Base-by-base conservation (phyloP, 805 yeast species). In the Spathaspora arborariae region DNA sequence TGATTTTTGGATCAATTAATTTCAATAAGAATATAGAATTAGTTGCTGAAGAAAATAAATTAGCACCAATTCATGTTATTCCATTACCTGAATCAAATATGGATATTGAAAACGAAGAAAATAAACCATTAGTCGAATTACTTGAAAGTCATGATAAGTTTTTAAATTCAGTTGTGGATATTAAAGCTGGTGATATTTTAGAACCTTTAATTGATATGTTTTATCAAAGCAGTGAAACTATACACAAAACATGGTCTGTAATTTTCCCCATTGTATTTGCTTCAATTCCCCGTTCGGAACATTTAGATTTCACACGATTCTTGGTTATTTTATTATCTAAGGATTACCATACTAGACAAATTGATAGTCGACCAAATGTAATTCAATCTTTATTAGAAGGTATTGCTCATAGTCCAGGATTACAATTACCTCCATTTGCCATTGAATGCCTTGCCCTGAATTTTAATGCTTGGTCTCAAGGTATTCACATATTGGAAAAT, bases 371-470 rank as follows among this genome's bases (percentile, higher is more conserved):
- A 44, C 95, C 95, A 1, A 94, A 94, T 59, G 96, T 90, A 2
- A 79, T 95, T 8, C 88, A 87, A 51, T 83, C 94, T 1, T 66
- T 94, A 52, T 67, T 95, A 38, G 95, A 85, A 53, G 97, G 96
- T 35, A 78, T 88, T n/a, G 82, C 91, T 1, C 70, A 74, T 50
- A 83, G 95, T 51, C 80, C 82, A 8, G 81, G 75, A 8, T 62
- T 89, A 8, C 96, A 87, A 51, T 67, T 95, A 16, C 99, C 99
- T 2, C 98, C 99, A 2, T 96, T 92, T 64, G 75, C 96, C 37
- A 82, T 91, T 30, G 94, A 91, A 61, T 90, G 89, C 55, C 69
- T 94, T 27, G 97, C 96, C 5, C 75, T 82, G 46, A 85, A 91
- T 47, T 94, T 85, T 63, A 84, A 88, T 61, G 85, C 96, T 1